phyloP scores from a whole-genome alignment of 495 filamentous ascomycete species.

The Aspergillus homomorphus region DNA sequence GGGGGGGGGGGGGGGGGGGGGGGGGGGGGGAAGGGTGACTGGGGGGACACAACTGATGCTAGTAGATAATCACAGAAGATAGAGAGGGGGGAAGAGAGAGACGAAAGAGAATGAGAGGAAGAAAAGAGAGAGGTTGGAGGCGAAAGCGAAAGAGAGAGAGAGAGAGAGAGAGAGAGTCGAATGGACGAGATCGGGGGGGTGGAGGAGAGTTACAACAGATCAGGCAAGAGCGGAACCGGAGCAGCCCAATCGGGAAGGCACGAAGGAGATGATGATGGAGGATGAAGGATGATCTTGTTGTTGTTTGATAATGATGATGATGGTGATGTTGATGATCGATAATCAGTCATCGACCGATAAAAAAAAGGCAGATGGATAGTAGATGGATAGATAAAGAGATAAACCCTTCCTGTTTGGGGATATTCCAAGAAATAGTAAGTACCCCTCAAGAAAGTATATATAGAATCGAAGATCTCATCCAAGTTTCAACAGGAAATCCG shows the following conservation, averaged over 20 bases:
- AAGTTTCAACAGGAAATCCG: no score
- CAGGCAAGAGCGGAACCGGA: constrained; percentile 3
- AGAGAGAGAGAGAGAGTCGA: constrained; percentile 14
- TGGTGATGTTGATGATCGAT: neutral
- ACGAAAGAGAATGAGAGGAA: constrained; percentile 13
- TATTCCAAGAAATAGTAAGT: neutral
- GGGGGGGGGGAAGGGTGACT: no score
- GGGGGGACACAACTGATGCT: no score
- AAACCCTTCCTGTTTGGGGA: neutral
- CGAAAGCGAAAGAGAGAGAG: constrained; percentile 5
- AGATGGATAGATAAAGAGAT: no score
- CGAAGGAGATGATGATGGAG: no score
- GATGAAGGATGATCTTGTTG: no score
- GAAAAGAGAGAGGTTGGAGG: neutral
- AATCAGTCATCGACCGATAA: no score
- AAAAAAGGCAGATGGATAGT: no score
- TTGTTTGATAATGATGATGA: no score
- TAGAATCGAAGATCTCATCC: no score
- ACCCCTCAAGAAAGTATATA: no score
- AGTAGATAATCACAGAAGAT: constrained; percentile 3
- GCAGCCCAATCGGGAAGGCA: neutral
- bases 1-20: neutral
- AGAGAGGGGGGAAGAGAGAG: constrained; percentile 5
- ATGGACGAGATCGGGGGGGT: neutral
- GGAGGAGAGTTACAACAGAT: neutral